A percentile compares a stretch with the other conserved stretches of the same genome.
These are phyloP conservation scores for Nicotiana undulata DNA, from an alignment of 257 asterid species.

Conservation along the genomic window DNA sequence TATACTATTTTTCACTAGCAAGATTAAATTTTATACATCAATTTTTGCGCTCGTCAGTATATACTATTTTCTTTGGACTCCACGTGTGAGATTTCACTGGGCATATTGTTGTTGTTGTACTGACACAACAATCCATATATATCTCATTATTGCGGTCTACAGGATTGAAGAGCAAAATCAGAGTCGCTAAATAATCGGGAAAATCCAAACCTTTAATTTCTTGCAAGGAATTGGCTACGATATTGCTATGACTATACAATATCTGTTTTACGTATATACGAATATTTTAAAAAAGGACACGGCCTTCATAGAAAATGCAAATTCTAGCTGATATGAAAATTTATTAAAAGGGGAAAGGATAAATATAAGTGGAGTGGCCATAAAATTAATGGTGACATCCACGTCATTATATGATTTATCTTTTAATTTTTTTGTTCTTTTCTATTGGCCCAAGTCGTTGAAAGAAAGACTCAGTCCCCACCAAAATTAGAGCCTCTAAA, in stretches of 20 bases:
- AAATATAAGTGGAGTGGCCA: slow-evolving; percentile 10
- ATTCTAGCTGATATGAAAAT: neutral
- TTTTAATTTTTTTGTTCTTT: neutral
- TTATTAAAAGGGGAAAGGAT: neutral
- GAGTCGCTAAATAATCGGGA: neutral
- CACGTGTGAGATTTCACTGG: too few relatives aligned
- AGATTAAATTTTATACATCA: too few relatives aligned
- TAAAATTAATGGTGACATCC: slow-evolving; percentile 19
- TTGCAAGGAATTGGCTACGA: neutral
- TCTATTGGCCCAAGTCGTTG: neutral
- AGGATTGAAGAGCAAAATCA: neutral
- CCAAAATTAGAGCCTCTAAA: neutral
- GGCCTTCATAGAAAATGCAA: neutral
- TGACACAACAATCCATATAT: too few relatives aligned
- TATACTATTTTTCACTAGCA: too few relatives aligned
- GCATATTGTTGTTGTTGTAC: too few relatives aligned
- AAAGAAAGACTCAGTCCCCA: neutral
- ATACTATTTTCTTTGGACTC: too few relatives aligned
- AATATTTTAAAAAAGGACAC: neutral
- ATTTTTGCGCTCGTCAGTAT: too few relatives aligned
- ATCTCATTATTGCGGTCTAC: too few relatives aligned
- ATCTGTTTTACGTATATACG: neutral
- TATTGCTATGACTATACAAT: neutral
- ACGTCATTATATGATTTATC: slow-evolving; percentile 8
- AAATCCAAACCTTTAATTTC: neutral